Percentiles rank a stretch among this genome's conserved stretches.
Evolutionary conservation across 345 rosid genomes (phyloP).

Genomic region (Lepidium sativum): DNA sequence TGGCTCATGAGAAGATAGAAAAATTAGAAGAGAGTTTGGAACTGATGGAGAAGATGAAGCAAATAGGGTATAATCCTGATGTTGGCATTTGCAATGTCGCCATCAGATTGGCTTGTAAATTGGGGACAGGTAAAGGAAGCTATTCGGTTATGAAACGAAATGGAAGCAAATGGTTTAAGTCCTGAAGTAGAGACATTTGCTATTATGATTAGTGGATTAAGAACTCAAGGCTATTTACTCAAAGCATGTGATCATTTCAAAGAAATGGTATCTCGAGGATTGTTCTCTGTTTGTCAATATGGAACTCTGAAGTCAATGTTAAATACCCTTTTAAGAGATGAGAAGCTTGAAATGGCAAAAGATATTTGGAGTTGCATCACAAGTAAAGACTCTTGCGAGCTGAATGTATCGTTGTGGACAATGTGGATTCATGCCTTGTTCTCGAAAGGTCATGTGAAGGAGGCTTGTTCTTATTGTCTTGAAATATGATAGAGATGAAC

Average conservation of each 20-base stretch:
- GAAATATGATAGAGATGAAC: slow-evolving; percentile 91
- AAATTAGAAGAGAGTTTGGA: slow-evolving; percentile 60
- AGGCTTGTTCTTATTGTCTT: slow-evolving; percentile 76
- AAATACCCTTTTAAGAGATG: slow-evolving; percentile 54
- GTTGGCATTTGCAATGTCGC: slow-evolving; percentile 46
- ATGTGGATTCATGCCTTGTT: slow-evolving; percentile 92
- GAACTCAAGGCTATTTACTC: slow-evolving; percentile 46
- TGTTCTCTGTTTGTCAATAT: slow-evolving; percentile 58
- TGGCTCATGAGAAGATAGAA: slow-evolving; percentile 73
- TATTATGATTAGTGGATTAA: slow-evolving; percentile 62
- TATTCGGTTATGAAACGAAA: slow-evolving; percentile 56
- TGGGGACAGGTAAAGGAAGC: slow-evolving; percentile 72
- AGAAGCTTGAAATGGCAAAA: slow-evolving; percentile 70
- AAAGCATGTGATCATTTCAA: slow-evolving; percentile 67
- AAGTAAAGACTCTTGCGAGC: slow-evolving; percentile 52
- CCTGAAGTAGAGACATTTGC: slow-evolving; percentile 73
- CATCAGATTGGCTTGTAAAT: slow-evolving; percentile 68
- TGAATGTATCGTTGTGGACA: slow-evolving; percentile 71
- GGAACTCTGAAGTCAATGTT: slow-evolving; percentile 61
- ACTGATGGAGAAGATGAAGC: slow-evolving; percentile 51
- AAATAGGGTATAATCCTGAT: slow-evolving; percentile 51
- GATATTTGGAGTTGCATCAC: slow-evolving; percentile 72
- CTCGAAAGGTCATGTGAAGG: slow-evolving; percentile 73
- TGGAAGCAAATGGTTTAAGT: slow-evolving; percentile 56
- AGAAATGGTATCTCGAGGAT: slow-evolving; percentile 77